These are phyloP conservation scores for Thinopyrum obtusiflorum DNA, from an alignment of 202 grass and related monocot genomes.

Conservation along the genomic window DNA sequence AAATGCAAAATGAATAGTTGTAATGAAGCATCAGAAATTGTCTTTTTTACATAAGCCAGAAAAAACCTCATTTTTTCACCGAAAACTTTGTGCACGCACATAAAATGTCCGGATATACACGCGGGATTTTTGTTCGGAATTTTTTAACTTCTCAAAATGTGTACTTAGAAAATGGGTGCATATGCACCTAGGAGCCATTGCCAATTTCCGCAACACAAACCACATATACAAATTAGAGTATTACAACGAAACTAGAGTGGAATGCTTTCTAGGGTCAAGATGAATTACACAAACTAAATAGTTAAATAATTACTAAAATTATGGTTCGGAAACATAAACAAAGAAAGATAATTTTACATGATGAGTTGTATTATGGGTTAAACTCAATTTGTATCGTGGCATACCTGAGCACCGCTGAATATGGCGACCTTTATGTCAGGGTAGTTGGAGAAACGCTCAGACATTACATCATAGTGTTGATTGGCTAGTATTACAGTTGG, in stretches of 20 bases:
- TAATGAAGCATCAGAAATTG: too few species aligned
- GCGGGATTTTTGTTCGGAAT: too few species aligned
- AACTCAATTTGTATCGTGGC: slow-evolving; percentile 3
- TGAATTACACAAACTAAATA: neutral
- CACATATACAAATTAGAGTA: slow-evolving; percentile 1
- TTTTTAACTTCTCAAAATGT: too few species aligned
- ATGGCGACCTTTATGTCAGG: slow-evolving; percentile 80
- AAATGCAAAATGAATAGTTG: too few species aligned
- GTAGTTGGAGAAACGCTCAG: slow-evolving; percentile 76
- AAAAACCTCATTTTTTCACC: neutral
- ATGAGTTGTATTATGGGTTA: neutral
- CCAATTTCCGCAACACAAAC: too few species aligned
- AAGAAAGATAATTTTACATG: neutral
- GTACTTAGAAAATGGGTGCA: too few species aligned
- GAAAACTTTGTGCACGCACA: too few species aligned
- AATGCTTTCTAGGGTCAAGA: slow-evolving; percentile 9
- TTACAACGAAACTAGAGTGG: slow-evolving; percentile 1
- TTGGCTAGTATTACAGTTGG: slow-evolving; percentile 87
- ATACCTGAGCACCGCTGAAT: slow-evolving; percentile 85
- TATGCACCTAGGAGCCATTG: too few species aligned
- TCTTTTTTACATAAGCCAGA: too few species aligned
- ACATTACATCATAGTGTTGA: slow-evolving; percentile 89
- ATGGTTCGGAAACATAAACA: neutral
- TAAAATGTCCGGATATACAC: too few species aligned
- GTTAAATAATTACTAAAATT: neutral